phyloP scores from a whole-genome alignment of 257 asterid species.

The Solanum boliviense region DNA sequence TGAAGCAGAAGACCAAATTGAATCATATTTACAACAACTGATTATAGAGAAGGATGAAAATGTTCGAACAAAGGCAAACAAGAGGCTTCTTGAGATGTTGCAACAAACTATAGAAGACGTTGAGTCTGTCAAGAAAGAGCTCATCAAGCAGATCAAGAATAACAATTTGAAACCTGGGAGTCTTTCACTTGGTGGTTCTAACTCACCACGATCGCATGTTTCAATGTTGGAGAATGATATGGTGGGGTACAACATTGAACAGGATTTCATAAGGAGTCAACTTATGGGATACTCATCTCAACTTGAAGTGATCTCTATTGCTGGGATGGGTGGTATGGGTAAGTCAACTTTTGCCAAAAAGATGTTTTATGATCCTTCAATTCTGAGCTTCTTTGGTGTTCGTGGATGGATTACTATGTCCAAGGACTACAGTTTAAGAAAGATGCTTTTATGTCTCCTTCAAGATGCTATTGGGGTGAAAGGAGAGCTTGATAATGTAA shows the following conservation, averaged over 20 bases:
- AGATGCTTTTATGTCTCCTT: background rate
- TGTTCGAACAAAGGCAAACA: background rate
- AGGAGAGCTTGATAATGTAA: background rate
- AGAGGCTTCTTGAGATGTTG: background rate
- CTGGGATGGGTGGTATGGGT: background rate
- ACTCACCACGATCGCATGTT: background rate
- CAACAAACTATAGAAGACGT: background rate
- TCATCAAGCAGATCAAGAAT: background rate
- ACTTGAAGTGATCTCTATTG: background rate
- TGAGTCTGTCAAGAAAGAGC: background rate
- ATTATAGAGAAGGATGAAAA: background rate
- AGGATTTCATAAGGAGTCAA: background rate
- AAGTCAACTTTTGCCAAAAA: background rate
- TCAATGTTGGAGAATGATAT: background rate
- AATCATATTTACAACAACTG: background rate
- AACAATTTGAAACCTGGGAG: background rate
- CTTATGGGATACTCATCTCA: background rate
- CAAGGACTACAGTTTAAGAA: background rate
- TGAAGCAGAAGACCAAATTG: background rate
- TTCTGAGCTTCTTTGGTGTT: background rate
- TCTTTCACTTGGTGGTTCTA: background rate
- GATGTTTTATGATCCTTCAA: background rate
- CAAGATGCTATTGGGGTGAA: background rate
- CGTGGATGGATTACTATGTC: background rate
- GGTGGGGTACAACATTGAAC: background rate